Percentiles rank a stretch among this genome's conserved stretches.
Conservation (phyloP, 2,329 filamentous ascomycete genomes). For the Diatrype stigma region DNA sequence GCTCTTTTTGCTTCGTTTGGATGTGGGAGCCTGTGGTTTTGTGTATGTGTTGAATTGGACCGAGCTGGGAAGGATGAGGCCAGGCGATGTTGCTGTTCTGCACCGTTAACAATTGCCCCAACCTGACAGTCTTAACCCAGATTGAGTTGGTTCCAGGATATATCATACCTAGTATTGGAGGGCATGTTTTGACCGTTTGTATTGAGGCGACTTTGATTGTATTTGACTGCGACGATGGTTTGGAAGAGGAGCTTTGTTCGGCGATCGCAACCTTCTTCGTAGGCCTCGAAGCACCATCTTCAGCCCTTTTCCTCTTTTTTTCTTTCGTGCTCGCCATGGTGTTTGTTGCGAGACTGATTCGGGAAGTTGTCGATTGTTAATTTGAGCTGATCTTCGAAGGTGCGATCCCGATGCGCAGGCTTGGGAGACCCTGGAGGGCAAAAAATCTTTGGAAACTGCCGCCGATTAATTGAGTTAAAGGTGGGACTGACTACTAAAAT, state of each 20-base stretch:
- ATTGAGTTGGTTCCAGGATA: conserved; percentile 3
- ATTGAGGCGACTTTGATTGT: conserved; percentile 44
- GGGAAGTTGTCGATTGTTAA: background rate
- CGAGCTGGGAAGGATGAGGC: conserved; percentile 32
- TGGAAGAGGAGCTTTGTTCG: conserved; percentile 26
- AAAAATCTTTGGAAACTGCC: conserved; percentile 23
- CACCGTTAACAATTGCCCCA: conserved; percentile 5
- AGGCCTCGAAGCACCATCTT: conserved; percentile 35
- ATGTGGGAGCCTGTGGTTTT: conserved; percentile 30
- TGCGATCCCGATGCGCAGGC: background rate
- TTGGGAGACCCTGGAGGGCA: background rate
- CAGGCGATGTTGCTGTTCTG: conserved; percentile 36
- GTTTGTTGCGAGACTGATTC: background rate
- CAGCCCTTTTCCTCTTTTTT: conserved; percentile 53
- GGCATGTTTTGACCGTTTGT: conserved; percentile 40
- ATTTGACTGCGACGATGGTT: conserved; percentile 22
- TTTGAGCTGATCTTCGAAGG: background rate
- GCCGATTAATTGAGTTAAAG: conserved; percentile 5
- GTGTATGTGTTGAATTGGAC: conserved; percentile 46
- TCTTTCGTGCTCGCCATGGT: conserved; percentile 36
- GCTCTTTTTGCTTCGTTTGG: conserved; percentile 38
- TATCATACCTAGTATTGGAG: conserved; percentile 49
- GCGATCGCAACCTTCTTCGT: conserved; percentile 52
- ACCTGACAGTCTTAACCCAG: conserved; percentile 8
- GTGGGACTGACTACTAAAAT: conserved; percentile 3